These are phyloP conservation scores for Helicocarpus griseus DNA, from an alignment of 2,329 filamentous ascomycete genomes.

Conservation along the genomic window DNA sequence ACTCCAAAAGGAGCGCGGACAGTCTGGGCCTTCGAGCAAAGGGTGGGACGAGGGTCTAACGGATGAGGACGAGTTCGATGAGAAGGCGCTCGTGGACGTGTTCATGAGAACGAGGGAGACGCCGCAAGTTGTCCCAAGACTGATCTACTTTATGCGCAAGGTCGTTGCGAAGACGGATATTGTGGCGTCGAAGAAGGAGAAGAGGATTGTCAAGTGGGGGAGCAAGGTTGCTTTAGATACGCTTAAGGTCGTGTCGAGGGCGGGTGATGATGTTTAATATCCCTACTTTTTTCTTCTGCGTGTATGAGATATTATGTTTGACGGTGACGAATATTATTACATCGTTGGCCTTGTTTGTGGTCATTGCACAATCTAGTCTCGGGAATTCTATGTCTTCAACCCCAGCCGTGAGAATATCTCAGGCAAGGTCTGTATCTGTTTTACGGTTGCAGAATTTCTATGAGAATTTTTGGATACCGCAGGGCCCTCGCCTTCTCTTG, in stretches of 20 bases:
- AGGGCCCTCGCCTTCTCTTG: slow-evolving; percentile 6
- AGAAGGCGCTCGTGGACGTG: slow-evolving; percentile 52
- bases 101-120: slow-evolving; percentile 56
- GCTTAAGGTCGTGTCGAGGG: slow-evolving; percentile 23
- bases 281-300: neutral
- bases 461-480: neutral
- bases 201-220: slow-evolving; percentile 41
- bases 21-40: slow-evolving; percentile 15
- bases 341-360: neutral
- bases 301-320: neutral
- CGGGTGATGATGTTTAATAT: neutral
- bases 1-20: slow-evolving; percentile 10
- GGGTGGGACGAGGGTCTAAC: slow-evolving; percentile 13
- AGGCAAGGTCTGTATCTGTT: slow-evolving; percentile 3
- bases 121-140: slow-evolving; percentile 59
- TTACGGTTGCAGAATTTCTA: neutral
- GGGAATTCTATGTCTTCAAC: neutral
- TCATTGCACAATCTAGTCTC: neutral
- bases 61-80: slow-evolving; percentile 35
- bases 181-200: slow-evolving; percentile 41
- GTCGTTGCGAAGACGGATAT: slow-evolving; percentile 58
- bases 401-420: slow-evolving; percentile 8
- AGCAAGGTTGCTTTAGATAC: slow-evolving; percentile 33
- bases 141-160: slow-evolving; percentile 73
- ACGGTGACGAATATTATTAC: neutral